Conservation (phyloP, 345 rosid species). For the Cardiospermum halicacabum region DNA sequence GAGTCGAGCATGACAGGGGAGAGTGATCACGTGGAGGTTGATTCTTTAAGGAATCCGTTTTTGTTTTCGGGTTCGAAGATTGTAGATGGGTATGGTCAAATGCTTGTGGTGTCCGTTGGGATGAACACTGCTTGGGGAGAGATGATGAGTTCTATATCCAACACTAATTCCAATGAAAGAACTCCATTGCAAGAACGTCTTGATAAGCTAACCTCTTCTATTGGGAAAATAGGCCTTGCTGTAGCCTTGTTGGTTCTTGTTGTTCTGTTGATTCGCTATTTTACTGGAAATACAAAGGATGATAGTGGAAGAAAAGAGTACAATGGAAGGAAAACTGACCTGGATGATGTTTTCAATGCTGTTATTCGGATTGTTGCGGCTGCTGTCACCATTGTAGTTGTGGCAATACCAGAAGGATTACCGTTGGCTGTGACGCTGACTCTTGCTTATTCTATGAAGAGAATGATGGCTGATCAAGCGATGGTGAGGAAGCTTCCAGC, state of each 20-base stretch:
- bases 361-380: slow-evolving; percentile 48
- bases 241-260: slow-evolving; percentile 56
- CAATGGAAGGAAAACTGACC: slow-evolving; percentile 32
- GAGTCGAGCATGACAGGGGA: slow-evolving; percentile 60
- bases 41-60: slow-evolving; percentile 34
- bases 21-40: slow-evolving; percentile 36
- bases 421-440: slow-evolving; percentile 72
- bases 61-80: slow-evolving; percentile 51
- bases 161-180: slow-evolving; percentile 36
- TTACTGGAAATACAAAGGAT: slow-evolving; percentile 51
- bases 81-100: slow-evolving; percentile 41
- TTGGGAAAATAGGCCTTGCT: slow-evolving; percentile 52
- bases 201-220: slow-evolving; percentile 52
- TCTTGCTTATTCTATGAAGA: slow-evolving; percentile 73
- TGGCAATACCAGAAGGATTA: slow-evolving; percentile 70
- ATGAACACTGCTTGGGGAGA: slow-evolving; percentile 65
- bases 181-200: slow-evolving; percentile 66
- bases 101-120: slow-evolving; percentile 61
- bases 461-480: slow-evolving; percentile 70
- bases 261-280: slow-evolving; percentile 57
- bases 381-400: slow-evolving; percentile 70
- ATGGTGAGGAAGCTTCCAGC: slow-evolving; percentile 70
- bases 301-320: slow-evolving; percentile 35
- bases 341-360: slow-evolving; percentile 36
- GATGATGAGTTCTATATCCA: slow-evolving; percentile 52